phyloP scores from a whole-genome alignment of 2,329 filamentous ascomycete species.

The Tolypocladium amazonense region DNA sequence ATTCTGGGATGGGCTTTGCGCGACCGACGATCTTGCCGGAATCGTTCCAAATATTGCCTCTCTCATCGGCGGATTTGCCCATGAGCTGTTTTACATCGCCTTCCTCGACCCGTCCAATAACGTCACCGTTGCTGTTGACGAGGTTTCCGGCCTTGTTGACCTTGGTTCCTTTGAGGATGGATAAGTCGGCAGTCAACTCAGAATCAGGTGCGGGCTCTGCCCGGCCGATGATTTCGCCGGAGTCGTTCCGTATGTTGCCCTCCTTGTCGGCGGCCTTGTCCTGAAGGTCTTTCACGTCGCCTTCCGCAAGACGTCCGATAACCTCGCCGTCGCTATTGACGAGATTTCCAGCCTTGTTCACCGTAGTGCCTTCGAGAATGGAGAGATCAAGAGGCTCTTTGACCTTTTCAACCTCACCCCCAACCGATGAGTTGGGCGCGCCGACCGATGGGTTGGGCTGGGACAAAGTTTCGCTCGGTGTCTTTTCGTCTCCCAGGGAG shows the following conservation, averaged over 20 bases:
- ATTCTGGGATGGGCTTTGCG: slow-evolving; percentile 46
- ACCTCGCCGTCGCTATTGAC: slow-evolving; percentile 41
- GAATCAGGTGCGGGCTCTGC: too few relatives aligned
- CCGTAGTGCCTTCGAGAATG: slow-evolving; percentile 39
- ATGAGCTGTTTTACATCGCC: slow-evolving; percentile 54
- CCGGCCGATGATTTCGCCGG: too few relatives aligned
- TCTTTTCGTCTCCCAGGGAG: neutral
- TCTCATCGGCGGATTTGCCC: slow-evolving; percentile 52
- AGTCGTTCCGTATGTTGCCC: too few relatives aligned
- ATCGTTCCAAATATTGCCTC: slow-evolving; percentile 64
- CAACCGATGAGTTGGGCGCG: neutral
- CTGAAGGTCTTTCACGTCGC: slow-evolving; percentile 52
- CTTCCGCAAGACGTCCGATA: slow-evolving; percentile 54
- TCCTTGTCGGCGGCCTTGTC: slow-evolving; percentile 39
- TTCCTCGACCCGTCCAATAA: slow-evolving; percentile 52
- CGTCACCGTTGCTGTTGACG: slow-evolving; percentile 38
- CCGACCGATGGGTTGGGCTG: neutral
- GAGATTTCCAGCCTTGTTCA: slow-evolving; percentile 50
- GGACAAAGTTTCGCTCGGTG: neutral
- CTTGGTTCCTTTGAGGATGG: slow-evolving; percentile 39
- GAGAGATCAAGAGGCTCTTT: slow-evolving; percentile 30
- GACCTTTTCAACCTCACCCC: neutral
- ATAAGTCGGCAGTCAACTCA: slow-evolving; percentile 11
- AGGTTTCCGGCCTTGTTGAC: slow-evolving; percentile 51
- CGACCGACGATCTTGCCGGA: slow-evolving; percentile 57